Conservation (phyloP, 441 rosid species). For the Isatis lusitanica region DNA sequence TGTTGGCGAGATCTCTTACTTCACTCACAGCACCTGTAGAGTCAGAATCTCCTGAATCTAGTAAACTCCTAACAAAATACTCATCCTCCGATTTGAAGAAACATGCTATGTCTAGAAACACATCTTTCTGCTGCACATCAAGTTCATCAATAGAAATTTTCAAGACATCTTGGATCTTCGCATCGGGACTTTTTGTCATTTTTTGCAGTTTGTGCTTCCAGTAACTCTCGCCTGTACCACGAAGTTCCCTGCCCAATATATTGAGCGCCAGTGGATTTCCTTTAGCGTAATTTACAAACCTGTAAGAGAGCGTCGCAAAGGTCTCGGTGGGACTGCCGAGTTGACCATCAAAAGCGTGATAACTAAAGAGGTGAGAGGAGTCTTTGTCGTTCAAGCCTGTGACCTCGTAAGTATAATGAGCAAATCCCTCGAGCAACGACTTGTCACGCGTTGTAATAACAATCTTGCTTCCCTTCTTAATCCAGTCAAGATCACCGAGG, state of each 20-base stretch:
- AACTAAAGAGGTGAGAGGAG: background rate
- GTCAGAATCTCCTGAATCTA: slow-evolving; percentile 3
- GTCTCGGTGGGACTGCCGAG: background rate
- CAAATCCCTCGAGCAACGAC: background rate
- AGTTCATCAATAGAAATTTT: slow-evolving; percentile 3
- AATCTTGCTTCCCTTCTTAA: slow-evolving; percentile 20
- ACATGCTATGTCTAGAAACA: background rate
- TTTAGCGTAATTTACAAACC: background rate
- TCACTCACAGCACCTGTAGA: background rate
- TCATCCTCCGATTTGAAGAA: slow-evolving; percentile 13
- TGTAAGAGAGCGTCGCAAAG: background rate
- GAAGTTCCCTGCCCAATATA: background rate
- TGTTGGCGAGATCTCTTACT: background rate
- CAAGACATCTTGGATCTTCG: background rate
- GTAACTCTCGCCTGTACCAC: background rate
- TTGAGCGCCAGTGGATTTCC: background rate
- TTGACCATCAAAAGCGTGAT: background rate
- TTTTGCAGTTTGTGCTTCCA: background rate
- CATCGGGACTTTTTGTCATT: background rate
- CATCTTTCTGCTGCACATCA: background rate
- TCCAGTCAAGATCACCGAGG: background rate
- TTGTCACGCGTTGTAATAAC: slow-evolving; percentile 10
- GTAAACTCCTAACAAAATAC: slow-evolving; percentile 3
- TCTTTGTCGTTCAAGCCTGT: background rate
- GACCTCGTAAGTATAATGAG: background rate